Conservation (phyloP, 345 rosid species). For the Eucalyptus curtisii region DNA sequence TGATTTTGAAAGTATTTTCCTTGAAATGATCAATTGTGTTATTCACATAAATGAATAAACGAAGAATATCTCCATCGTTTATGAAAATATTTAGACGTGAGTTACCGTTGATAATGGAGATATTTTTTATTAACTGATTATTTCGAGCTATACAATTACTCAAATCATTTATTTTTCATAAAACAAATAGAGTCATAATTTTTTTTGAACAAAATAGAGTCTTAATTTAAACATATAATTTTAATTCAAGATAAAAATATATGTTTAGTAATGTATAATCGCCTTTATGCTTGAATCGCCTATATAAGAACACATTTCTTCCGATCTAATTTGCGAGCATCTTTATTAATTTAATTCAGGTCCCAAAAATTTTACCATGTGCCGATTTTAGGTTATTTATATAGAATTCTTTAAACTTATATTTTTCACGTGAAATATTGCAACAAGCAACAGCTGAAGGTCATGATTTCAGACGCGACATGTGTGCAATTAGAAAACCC, state of each 20-base stretch:
- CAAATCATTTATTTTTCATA: not conserved
- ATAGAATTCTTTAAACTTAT: not conserved
- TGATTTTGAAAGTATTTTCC: not conserved
- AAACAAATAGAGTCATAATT: not conserved
- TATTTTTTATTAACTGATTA: not conserved
- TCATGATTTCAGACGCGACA: not conserved
- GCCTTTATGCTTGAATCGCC: not conserved
- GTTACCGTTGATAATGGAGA: not conserved
- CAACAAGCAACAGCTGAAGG: not conserved
- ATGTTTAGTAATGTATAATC: not conserved
- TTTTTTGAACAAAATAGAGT: too few relatives aligned
- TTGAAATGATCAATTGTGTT: not conserved
- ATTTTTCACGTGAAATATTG: not conserved
- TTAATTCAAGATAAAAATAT: too few relatives aligned
- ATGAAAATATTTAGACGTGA: not conserved
- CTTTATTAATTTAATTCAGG: not conserved
- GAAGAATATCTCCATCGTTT: rapidly evolving
- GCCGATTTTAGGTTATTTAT: not conserved
- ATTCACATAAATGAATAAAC: rapidly evolving
- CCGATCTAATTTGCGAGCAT: not conserved
- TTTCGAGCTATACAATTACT: not conserved
- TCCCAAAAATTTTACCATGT: not conserved
- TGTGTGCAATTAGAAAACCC: not conserved
- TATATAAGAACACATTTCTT: not conserved
- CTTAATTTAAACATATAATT: not conserved